Conservation (phyloP, 2,329 filamentous ascomycete species). For the Cercospora sp. region DNA sequence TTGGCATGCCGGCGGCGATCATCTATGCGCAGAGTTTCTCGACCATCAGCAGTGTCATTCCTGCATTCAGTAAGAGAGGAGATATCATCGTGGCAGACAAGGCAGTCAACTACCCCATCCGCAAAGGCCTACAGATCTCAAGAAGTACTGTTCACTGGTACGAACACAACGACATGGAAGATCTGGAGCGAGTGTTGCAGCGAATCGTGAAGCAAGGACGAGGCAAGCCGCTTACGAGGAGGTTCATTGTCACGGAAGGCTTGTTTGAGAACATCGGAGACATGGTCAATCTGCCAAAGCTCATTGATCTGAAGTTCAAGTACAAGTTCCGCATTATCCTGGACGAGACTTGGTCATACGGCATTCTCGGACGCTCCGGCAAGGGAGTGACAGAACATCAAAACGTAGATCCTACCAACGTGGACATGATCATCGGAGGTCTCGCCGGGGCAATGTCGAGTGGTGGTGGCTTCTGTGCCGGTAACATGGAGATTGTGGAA, state of each 20-base stretch:
- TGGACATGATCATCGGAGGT: slow-evolving; percentile 97
- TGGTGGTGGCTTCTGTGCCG: slow-evolving; percentile 94
- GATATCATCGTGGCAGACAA: slow-evolving; percentile 96
- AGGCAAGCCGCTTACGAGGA: slow-evolving; percentile 81
- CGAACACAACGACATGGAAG: slow-evolving; percentile 93
- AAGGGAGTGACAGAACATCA: slow-evolving; percentile 93
- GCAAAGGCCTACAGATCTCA: slow-evolving; percentile 91
- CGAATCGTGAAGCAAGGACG: slow-evolving; percentile 86
- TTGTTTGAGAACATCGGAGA: slow-evolving; percentile 91
- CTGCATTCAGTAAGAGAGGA: slow-evolving; percentile 92
- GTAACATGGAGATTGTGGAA: slow-evolving; percentile 85
- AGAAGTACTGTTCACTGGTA: slow-evolving; percentile 91
- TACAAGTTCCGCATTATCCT: slow-evolving; percentile 98
- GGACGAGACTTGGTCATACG: slow-evolving; percentile 97
- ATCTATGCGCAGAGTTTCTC: slow-evolving; percentile 96
- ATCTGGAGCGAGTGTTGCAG: slow-evolving; percentile 81
- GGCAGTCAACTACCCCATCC: slow-evolving; percentile 88
- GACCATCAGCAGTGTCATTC: slow-evolving; percentile 95
- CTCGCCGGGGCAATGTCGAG: slow-evolving; percentile 87
- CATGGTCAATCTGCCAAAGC: slow-evolving; percentile 77
- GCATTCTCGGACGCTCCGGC: slow-evolving; percentile 86
- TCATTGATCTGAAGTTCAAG: slow-evolving; percentile 89
- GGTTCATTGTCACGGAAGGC: slow-evolving; percentile 95
- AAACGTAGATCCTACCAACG: slow-evolving; percentile 87
- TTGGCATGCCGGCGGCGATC: slow-evolving; percentile 86